Base-by-base conservation (phyloP, 768 basidiomycete species). In the Hericium rajendrae region DNA sequence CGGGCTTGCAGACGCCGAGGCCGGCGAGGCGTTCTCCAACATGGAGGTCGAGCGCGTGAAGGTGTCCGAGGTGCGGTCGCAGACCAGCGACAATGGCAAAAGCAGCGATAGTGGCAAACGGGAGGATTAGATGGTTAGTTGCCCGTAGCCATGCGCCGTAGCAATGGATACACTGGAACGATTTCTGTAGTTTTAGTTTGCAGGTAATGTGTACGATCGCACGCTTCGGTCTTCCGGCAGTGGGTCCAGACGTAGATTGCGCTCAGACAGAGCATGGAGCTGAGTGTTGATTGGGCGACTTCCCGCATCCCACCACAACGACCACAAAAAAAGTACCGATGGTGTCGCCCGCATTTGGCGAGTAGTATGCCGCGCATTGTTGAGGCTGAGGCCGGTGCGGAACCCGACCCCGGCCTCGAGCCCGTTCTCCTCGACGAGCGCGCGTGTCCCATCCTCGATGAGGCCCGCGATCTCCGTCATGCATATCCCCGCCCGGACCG, bases 351-450 rank as follows among this genome's bases (percentile, higher is more conserved):
- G 94, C 84, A 69, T 99, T 99, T 9, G 95, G 95, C 4, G 90
- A 86, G 69, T 91, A 99, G 72, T 99, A 97, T 15, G 97, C 97
- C 0, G 97, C 97, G 62, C 92, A 93, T 97, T 77, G 69, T 99
- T 99, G 62, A 93, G 70, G 71, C 86, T 94, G 61, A 98, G 74
- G 39, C 97, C 97, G 9, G 95, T 98, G 28, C 97, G 97, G 73
- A 99, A 99, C 2, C 94, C 97, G 61, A 99, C 78, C 2, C 97
- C 97, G 41, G 82, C 74, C 58, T 93, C 83, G 54, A 92, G 69
- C 10, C 91, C 93, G 61, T 85, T 82, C 72, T 89, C 94, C 72
- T 98, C 97, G 0, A 95, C 94, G 37, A 98, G 73, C 2, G 93
- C 85, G 53, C 97, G 79, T 24, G 88, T 91, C 9, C 91, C 88